These are phyloP conservation scores for Gossypium herbaceum DNA, from an alignment of 345 rosid species.

Conservation along the genomic window DNA sequence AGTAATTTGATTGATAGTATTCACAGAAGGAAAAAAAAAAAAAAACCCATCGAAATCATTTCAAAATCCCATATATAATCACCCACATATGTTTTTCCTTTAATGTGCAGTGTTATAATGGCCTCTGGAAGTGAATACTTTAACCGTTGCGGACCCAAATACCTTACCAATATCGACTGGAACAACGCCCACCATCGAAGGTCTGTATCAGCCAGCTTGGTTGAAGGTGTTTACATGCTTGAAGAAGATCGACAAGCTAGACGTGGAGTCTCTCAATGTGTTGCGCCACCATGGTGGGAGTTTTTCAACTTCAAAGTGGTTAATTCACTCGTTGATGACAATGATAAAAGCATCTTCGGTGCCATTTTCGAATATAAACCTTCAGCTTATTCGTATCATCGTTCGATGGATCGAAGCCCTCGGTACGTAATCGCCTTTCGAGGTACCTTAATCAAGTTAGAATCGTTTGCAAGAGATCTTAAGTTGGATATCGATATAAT, in stretches of 20 bases:
- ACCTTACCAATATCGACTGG: conserved; percentile 46
- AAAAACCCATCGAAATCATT: too few relatives aligned
- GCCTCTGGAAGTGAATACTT: conserved; percentile 40
- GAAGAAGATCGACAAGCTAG: conserved; percentile 76
- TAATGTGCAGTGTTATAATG: conserved; percentile 4
- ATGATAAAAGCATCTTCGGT: conserved; percentile 63
- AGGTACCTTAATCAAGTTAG: conserved; percentile 61
- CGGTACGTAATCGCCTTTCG: conserved; percentile 67
- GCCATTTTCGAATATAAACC: conserved; percentile 66
- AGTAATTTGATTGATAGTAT: too few relatives aligned
- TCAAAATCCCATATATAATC: neutral
- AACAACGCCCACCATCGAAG: conserved; percentile 55
- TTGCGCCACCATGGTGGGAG: conserved; percentile 82
- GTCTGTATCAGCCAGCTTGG: conserved; percentile 70
- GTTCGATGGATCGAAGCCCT: conserved; percentile 35
- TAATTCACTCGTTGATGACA: conserved; percentile 53
- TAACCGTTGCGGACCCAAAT: conserved; percentile 33
- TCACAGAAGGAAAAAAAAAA: too few relatives aligned
- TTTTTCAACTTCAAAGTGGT: conserved; percentile 53
- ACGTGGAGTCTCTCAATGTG: conserved; percentile 48
- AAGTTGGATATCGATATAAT: conserved; percentile 52
- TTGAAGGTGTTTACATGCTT: conserved; percentile 62
- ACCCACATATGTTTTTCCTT: too few relatives aligned
- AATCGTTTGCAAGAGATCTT: conserved; percentile 54
- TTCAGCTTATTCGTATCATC: conserved; percentile 18